phyloP scores from a whole-genome alignment of 139 green algal species.

The Spirogloea muscicola region DNA sequence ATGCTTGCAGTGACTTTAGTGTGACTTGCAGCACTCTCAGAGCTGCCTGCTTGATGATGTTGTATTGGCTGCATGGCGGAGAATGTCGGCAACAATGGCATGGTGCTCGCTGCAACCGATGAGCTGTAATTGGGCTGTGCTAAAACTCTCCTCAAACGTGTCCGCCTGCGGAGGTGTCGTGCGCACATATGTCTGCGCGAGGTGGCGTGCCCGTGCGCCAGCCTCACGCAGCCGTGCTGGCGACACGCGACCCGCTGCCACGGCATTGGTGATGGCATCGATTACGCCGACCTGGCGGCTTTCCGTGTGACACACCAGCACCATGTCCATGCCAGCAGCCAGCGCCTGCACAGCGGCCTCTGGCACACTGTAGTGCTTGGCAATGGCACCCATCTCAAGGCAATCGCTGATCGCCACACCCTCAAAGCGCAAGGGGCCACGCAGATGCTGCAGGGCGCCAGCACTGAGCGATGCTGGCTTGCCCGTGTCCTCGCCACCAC shows the following conservation, averaged over 20 bases:
- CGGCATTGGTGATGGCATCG: constrained; percentile 44
- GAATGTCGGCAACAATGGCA: constrained; percentile 21
- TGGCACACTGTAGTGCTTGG: constrained; percentile 39
- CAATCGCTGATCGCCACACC: constrained; percentile 55
- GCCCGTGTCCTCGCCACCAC: no score
- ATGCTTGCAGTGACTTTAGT: no score
- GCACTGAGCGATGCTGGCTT: constrained; percentile 32
- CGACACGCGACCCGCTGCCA: constrained; percentile 32
- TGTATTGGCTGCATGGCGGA: no score
- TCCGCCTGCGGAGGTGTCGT: constrained; percentile 6
- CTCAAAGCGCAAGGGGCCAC: constrained; percentile 43
- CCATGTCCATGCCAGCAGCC: constrained; percentile 45
- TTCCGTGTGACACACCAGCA: constrained; percentile 57
- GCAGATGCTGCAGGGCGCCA: constrained; percentile 38
- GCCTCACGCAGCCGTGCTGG: constrained; percentile 20
- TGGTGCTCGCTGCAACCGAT: constrained; percentile 25
- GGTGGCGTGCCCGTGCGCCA: background rate
- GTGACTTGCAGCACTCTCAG: no score
- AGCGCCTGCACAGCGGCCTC: constrained; percentile 41
- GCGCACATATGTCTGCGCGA: constrained; percentile 14
- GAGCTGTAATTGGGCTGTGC: background rate
- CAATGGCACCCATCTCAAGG: constrained; percentile 58
- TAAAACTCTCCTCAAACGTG: background rate
- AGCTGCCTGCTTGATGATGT: no score
- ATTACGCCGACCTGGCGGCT: constrained; percentile 44